A percentile compares a stretch with the other conserved stretches of the same genome.
Evolutionary conservation across 768 basidiomycete species (phyloP).

Genomic region (Termitomyces sp.): DNA sequence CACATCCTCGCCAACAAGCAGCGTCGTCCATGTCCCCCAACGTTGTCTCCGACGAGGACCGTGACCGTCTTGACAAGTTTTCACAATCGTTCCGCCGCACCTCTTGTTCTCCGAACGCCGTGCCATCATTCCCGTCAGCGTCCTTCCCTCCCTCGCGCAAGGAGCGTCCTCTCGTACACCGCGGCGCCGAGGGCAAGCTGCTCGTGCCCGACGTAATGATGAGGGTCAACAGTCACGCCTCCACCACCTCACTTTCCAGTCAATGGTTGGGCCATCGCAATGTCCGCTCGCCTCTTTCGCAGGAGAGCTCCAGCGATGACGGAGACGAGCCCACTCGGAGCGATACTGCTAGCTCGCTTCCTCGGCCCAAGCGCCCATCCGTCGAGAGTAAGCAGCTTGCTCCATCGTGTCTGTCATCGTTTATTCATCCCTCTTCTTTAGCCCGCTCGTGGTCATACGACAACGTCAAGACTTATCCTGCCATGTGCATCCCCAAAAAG

Average conservation of each 20-base stretch:
- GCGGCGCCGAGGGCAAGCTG: slow-evolving; percentile 60
- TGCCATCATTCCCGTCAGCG: slow-evolving; percentile 28
- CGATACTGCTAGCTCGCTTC: slow-evolving; percentile 16
- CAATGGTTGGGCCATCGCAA: slow-evolving; percentile 20
- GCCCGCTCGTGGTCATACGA: slow-evolving; percentile 77
- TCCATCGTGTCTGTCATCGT: background rate
- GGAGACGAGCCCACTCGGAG: slow-evolving; percentile 22
- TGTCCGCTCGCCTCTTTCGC: slow-evolving; percentile 29
- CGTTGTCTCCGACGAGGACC: slow-evolving; percentile 19
- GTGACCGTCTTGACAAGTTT: slow-evolving; percentile 50
- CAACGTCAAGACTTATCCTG: slow-evolving; percentile 62
- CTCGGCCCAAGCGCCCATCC: slow-evolving; percentile 31
- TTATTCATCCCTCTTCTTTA: slow-evolving; percentile 20
- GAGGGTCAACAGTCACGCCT: slow-evolving; percentile 28
- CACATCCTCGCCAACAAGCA: slow-evolving; percentile 10
- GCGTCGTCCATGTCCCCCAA: background rate
- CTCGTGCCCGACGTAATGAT: slow-evolving; percentile 42
- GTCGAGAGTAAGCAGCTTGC: slow-evolving; percentile 45
- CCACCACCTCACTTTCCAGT: slow-evolving; percentile 32
- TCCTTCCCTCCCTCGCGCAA: slow-evolving; percentile 32
- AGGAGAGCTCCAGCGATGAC: slow-evolving; percentile 16
- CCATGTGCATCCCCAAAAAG: slow-evolving; percentile 51
- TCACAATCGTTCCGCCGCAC: slow-evolving; percentile 51
- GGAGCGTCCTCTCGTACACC: slow-evolving; percentile 52
- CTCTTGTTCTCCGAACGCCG: slow-evolving; percentile 32